Evolutionary conservation across 225 moss, liverwort and hornwort genomes (phyloP).

Genomic region (Rhytidiadelphus loreus): DNA sequence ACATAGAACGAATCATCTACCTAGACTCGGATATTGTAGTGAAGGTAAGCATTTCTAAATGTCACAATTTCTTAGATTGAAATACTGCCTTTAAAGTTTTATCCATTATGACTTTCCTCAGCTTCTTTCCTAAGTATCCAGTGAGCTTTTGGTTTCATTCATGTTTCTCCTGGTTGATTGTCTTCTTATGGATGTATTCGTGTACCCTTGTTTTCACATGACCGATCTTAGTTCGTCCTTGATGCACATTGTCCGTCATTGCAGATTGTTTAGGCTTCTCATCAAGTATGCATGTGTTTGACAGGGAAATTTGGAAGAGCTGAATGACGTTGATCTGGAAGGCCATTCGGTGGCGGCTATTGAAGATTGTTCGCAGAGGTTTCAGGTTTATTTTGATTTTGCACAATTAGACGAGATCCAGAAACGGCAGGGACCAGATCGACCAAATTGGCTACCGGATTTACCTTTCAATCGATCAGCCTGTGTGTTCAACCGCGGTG

Average conservation of each 20-base stretch:
- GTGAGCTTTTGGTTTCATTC: neutral
- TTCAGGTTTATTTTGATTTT: slow-evolving; percentile 75
- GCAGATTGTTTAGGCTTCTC: neutral
- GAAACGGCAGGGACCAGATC: slow-evolving; percentile 19
- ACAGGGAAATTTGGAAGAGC: slow-evolving; percentile 76
- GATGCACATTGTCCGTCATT: neutral
- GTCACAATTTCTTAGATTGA: neutral
- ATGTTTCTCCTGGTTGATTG: neutral
- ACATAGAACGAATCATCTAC: slow-evolving; percentile 69
- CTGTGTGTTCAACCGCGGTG: slow-evolving; percentile 88
- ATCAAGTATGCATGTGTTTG: neutral
- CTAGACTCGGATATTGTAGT: slow-evolving; percentile 89
- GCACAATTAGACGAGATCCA: slow-evolving; percentile 54
- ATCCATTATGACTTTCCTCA: neutral
- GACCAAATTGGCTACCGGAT: slow-evolving; percentile 55
- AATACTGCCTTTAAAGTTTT: neutral
- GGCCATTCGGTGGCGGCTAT: slow-evolving; percentile 76
- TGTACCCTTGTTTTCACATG: neutral
- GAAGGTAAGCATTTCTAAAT: slow-evolving; percentile 39
- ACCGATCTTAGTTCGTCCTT: neutral
- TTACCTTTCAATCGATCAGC: slow-evolving; percentile 43
- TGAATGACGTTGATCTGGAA: slow-evolving; percentile 49
- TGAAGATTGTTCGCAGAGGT: slow-evolving; percentile 81
- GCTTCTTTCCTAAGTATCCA: neutral
- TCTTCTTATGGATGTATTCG: neutral